A percentile compares a stretch with the other conserved stretches of the same genome.
Evolutionary conservation across 345 rosid species (phyloP).

Genomic region (Lepidium didymum): DNA sequence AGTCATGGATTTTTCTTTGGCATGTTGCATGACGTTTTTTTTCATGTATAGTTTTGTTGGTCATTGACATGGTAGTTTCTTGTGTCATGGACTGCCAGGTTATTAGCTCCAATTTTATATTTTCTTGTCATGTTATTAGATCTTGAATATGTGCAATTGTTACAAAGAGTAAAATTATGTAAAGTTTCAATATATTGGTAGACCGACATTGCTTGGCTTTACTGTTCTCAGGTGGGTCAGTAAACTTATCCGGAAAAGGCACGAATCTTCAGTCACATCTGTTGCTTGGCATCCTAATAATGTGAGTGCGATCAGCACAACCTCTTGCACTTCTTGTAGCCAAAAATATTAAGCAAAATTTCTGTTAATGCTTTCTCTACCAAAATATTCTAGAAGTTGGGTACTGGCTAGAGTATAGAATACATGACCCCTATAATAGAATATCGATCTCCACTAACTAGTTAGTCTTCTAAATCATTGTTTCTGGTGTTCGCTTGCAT

Average conservation of each 20-base stretch:
- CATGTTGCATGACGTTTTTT: background rate
- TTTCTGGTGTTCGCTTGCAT: background rate
- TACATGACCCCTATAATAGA: background rate
- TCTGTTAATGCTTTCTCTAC: background rate
- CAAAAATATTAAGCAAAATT: background rate
- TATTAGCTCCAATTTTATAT: background rate
- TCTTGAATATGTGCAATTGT: background rate
- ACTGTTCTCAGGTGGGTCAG: conserved; percentile 89
- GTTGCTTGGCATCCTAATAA: conserved; percentile 99
- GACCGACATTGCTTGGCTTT: conserved; percentile 19
- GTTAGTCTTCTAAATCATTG: background rate
- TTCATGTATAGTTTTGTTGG: background rate
- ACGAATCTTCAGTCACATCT: conserved; percentile 85
- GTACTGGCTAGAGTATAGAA: background rate
- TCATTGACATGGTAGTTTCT: background rate
- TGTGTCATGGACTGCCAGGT: background rate
- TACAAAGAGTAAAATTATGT: background rate
- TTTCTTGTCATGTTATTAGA: background rate
- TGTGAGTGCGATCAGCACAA: conserved; percentile 38
- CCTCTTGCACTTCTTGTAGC: background rate
- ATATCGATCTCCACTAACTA: background rate
- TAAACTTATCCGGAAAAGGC: conserved; percentile 88
- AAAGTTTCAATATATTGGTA: background rate
- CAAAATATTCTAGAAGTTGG: background rate
- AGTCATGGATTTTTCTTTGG: background rate